These are phyloP conservation scores for Ceratocystis ficicola DNA, from an alignment of 2,329 filamentous ascomycete genomes.

Conservation along the genomic window DNA sequence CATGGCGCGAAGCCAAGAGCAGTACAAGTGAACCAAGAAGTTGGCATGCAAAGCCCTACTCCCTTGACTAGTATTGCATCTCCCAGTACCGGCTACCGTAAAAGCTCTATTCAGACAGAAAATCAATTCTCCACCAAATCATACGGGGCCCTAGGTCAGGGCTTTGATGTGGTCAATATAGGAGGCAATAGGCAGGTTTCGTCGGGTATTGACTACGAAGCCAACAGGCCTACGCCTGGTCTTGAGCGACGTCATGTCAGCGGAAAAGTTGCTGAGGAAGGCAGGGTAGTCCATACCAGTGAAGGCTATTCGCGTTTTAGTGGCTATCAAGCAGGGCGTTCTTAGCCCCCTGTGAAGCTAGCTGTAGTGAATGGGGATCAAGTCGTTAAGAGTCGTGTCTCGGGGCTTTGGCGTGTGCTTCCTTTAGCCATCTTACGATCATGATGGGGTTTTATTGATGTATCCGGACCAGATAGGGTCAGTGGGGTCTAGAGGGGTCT, in stretches of 20 bases:
- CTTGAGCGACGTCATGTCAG: constrained; percentile 51
- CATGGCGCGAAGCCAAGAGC: background rate
- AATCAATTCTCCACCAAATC: constrained; percentile 41
- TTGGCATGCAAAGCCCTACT: constrained; percentile 2
- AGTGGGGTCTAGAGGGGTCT: background rate
- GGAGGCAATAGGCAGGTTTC: constrained; percentile 43
- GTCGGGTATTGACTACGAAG: constrained; percentile 45
- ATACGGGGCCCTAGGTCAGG: constrained; percentile 46
- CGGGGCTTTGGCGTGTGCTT: background rate
- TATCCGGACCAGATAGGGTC: background rate
- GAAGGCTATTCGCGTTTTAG: constrained; percentile 2
- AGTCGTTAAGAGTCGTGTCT: background rate
- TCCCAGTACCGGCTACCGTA: constrained; percentile 25
- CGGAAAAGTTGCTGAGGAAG: constrained; percentile 63
- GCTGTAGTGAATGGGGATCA: too few species aligned
- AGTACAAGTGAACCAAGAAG: background rate
- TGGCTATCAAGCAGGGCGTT: background rate
- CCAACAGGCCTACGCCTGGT: constrained; percentile 26
- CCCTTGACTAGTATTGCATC: constrained; percentile 11
- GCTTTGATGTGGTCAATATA: constrained; percentile 40
- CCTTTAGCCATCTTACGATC: constrained; percentile 2
- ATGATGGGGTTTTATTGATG: background rate
- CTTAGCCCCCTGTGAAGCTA: background rate
- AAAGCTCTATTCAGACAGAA: constrained; percentile 41
- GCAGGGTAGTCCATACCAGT: constrained; percentile 29